Evolutionary conservation across 495 filamentous ascomycete genomes (phyloP), one percentile per base, ranked within the genome.

Genomic region (Aspergillus sclerotiicarbonarius): DNA sequence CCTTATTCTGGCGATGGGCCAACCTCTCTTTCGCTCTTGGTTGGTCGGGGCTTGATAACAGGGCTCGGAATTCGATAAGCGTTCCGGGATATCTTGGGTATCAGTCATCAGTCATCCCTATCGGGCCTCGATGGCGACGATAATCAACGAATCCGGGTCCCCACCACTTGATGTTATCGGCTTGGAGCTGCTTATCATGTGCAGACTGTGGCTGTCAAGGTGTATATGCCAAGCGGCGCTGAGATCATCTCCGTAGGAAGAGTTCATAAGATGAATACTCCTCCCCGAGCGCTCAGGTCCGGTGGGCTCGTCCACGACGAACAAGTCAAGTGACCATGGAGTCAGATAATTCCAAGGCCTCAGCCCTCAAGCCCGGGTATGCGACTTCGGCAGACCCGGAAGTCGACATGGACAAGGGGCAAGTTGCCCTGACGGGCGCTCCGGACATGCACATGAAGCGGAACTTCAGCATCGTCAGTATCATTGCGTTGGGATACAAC

Each of bases 401-500:
- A 29, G 39, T 56, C 53, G 64, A 63, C 35, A 47, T 67, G 45
- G 58, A 53, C 48, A 63, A 58, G 21, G 64, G 61, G 56, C 61
- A 67, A n/a, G 50, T 67, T 5, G 52, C 47, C 54, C 37, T 61
- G 15, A 58, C 51, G 19, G 59, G 59, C 56, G 52, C 60, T 29
- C 56, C 57, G 4, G 50, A 57, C 35, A 53, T 54, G 53, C 61
- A 62, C 39, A 58, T 64, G 57, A 63, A 62, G 46, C 64, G 61
- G 7, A 62, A 64, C 37, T 64, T 69, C 56, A 63, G 59, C 45
- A 58, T 64, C 39, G 35, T 69, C 20, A 65, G 58, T 53, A 74
- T 74, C 46, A 66, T 74, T 49, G 65, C 65, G 18, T 61, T 67
- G 37, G 71, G 65, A 3, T 74, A 69, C 58, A 74, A 74, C 57